Percentiles rank a stretch among this genome's conserved stretches.
Conservation (phyloP, 371 early-diverging fungal genomes). For the Circinella minor region DNA sequence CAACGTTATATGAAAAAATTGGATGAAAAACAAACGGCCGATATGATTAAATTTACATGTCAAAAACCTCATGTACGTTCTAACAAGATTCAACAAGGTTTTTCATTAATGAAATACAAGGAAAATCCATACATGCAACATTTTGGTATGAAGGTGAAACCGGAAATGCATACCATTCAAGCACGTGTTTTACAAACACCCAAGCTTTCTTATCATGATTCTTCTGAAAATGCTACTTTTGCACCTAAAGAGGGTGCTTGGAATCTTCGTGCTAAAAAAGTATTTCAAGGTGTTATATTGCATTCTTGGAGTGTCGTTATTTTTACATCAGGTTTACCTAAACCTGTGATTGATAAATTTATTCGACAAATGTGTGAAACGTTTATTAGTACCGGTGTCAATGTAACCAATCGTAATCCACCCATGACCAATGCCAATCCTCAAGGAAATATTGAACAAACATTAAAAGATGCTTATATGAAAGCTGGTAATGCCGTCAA, state of each 20-base stretch:
- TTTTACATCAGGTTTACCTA: conserved; percentile 40
- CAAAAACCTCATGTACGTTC: conserved; percentile 78
- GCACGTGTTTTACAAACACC: conserved; percentile 85
- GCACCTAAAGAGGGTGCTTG: conserved; percentile 85
- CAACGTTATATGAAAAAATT: conserved; percentile 83
- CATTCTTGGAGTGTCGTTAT: conserved; percentile 83
- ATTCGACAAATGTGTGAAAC: conserved; percentile 57
- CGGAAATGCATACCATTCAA: conserved; percentile 56
- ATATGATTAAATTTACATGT: conserved; percentile 93
- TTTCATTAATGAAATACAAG: conserved; percentile 55
- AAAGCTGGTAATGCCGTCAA: conserved; percentile 73
- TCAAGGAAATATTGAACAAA: conserved; percentile 64
- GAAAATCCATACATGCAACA: conserved; percentile 63
- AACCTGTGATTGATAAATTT: conserved; percentile 53
- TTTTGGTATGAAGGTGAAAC: conserved; percentile 72
- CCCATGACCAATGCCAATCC: conserved; percentile 78
- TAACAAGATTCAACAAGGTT: conserved; percentile 61
- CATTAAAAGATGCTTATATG: conserved; percentile 72
- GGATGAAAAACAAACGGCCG: conserved; percentile 86
- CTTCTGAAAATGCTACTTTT: conserved; percentile 53
- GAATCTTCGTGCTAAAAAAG: conserved; percentile 89
- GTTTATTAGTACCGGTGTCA: conserved; percentile 71
- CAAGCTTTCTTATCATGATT: conserved; percentile 69
- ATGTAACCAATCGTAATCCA: conserved; percentile 60
- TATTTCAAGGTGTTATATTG: conserved; percentile 74